phyloP scores from a whole-genome alignment of 208 protist genomes.

The Lotmaria passim region DNA sequence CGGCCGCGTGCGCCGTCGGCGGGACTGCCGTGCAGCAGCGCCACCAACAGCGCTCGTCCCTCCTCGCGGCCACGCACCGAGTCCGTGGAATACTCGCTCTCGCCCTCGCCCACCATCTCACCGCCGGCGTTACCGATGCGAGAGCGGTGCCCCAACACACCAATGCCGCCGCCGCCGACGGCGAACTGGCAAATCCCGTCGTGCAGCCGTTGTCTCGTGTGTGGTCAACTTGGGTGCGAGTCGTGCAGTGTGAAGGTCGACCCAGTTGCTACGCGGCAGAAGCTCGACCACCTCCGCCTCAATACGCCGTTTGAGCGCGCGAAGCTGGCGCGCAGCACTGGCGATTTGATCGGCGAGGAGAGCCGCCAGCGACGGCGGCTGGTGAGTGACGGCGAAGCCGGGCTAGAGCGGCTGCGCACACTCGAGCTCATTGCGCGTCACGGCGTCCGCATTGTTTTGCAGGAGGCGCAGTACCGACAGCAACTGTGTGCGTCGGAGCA shows the following conservation, averaged over 20 bases:
- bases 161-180: conserved; percentile 8
- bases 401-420: conserved; percentile 32
- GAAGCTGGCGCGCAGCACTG: conserved; percentile 60
- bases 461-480: conserved; percentile 38
- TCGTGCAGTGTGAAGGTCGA: conserved; percentile 50
- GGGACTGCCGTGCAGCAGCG: conserved; percentile 2
- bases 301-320: conserved; percentile 81
- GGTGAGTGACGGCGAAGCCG: conserved; percentile 36
- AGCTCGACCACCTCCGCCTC: conserved; percentile 62
- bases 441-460: conserved; percentile 30
- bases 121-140: conserved; percentile 25
- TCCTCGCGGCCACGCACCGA: conserved; percentile 32
- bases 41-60: conserved; percentile 23
- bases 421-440: conserved; percentile 31
- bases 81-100: conserved; percentile 16
- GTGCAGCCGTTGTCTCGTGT: conserved; percentile 70
- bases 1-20: conserved; percentile 26
- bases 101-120: conserved; percentile 29
- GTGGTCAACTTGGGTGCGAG: conserved; percentile 63
- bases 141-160: conserved; percentile 28
- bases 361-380: conserved; percentile 49
- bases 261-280: conserved; percentile 48
- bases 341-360: conserved; percentile 61
- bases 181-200: conserved; percentile 74
- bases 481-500: conserved; percentile 35